Evolutionary conservation across 257 asterid species (phyloP), one percentile per base, ranked within the genome.

Genomic region (Plantago ovata): DNA sequence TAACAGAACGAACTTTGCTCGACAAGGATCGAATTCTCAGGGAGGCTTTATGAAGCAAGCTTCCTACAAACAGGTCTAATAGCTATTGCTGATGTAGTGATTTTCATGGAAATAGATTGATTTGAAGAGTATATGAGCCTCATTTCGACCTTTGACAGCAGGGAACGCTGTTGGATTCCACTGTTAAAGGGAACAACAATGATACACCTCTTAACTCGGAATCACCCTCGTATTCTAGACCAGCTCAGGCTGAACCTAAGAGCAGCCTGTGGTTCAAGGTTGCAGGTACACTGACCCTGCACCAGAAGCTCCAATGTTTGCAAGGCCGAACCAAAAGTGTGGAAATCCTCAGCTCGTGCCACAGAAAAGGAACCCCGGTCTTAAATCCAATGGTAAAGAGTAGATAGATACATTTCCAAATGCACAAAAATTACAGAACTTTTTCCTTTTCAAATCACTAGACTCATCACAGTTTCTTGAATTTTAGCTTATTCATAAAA

Each of bases 31-130:
- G 6, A 58, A 23, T 58, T 68, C 84, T 46, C 95, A 83, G 74
- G 88, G 69, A 56, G 74, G 24, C 76, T 75, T 75, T 83, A 85
- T 83, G 94, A 85, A 89, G 69, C 95, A 55, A 58, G 77, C 75
- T 42, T 69, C 93, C 62, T 48, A 10, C 33, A 73, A 71, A 55
- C 85, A 76, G 85, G 91, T 79, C 5, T n/a, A 20, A 36, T 7
- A 21, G 1, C 3, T 1, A 50, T 20, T 6, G 19, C 18, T 22
- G 13, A 0, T 49, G n/a, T 18, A 49, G 7, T 18, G 4, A 1
- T 21, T 56, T 13, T 32, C 28, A n/a, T 43, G n/a, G 15, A 33
- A 42, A 4, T 7, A 32, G 3, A 32, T 48, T 38, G 42, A 47
- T 65, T 44, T 21, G 7, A 15, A 6, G 20, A 39, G 24, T 62